Conservation (phyloP, 129 eudicot species). For the Silybum marianum region DNA sequence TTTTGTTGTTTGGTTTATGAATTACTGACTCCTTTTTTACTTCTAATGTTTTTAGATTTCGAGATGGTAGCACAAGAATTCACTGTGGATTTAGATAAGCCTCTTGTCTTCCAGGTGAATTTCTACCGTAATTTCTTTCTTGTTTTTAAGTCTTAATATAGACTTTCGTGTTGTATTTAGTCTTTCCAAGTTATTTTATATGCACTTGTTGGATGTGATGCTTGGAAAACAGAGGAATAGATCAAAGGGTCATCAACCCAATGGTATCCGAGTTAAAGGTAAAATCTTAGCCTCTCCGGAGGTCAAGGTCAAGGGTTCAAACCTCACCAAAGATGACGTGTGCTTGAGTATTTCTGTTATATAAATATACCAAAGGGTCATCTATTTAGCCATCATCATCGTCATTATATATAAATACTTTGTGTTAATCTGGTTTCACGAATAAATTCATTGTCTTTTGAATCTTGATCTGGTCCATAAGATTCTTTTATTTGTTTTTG, state of each 20-base stretch:
- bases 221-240: background rate
- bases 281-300: background rate
- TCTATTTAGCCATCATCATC: background rate
- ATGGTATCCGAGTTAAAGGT: background rate
- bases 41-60: constrained; percentile 27
- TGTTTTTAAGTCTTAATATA: background rate
- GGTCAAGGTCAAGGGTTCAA: background rate
- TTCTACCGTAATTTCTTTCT: background rate
- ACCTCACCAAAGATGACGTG: too few relatives aligned
- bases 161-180: background rate
- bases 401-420: background rate
- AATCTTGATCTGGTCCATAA: background rate
- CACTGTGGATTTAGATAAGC: constrained; percentile 80
- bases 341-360: too few relatives aligned
- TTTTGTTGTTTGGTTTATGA: background rate
- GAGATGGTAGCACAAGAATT: constrained; percentile 81
- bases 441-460: background rate
- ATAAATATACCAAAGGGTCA: background rate
- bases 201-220: background rate
- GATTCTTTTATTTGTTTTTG: background rate
- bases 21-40: background rate
- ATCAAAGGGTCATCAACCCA: background rate
- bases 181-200: background rate
- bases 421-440: background rate
- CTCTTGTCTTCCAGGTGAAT: constrained; percentile 91